Base-by-base conservation (phyloP, 805 yeast genomes). In the Jamesozyma lodderae region DNA sequence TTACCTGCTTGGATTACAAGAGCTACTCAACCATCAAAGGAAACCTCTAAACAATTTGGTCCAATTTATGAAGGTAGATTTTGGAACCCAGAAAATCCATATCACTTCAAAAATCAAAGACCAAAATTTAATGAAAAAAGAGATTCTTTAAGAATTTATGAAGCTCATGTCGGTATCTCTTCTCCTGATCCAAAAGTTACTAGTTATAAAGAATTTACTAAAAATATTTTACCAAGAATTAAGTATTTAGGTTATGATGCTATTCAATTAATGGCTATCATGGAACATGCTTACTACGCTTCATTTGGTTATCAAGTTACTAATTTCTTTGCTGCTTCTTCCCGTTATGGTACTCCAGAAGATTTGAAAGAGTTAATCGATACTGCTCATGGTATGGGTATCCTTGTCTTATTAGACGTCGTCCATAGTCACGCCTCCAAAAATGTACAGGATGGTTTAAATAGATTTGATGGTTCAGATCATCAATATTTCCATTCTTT, bases 201-300 rank as follows among this genome's bases (percentile, higher is more conserved):
- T 2, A 63, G 90, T 10, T 90, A 90, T 62, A 77, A 74, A 47
- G 94, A 90, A 58, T 90, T 90, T 59, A 81, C 95, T 11, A 48
- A 66, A 32, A 78, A 83, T 46, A 70, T 87, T 10, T 70, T 90
- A 44, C 97, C 97, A n/a, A 70, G 80, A 32, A 84, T 90, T 48
- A 77, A 77, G 49, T 75, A 80, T 45, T 69, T 88, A 42, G 96
- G 96, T 26, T 90, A 90, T 61, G 86, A 92, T 60, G 79, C 95
- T 4, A 81, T 90, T 51, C 98, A 90, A 63, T 69, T 90, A 55
- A 90, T 90, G 98, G 96, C 98, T 0, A 73, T 90, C 31, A 90
- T 90, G 98, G 98, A 90, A 62, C 98, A 90, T 59, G 97, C 98
- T 1, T 90, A 90, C 59, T 90, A 90, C 59, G 98, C 96, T 1